phyloP scores from a whole-genome alignment of 257 asterid species.

The Craterostigma plantagineum region DNA sequence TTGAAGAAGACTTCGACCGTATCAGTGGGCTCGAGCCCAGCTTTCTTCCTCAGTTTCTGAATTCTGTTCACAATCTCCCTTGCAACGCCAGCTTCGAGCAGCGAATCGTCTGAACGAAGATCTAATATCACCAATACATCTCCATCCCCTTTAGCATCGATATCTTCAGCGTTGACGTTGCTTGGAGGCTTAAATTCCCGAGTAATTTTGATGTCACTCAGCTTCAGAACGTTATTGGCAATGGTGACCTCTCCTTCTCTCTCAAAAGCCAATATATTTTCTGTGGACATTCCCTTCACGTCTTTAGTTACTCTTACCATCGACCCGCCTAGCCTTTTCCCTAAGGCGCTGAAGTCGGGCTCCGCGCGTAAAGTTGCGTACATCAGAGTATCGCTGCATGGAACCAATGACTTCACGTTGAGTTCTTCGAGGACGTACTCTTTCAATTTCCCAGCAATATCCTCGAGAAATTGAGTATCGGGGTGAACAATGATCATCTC shows the following conservation, averaged over 20 bases:
- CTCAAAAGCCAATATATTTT: slow-evolving; percentile 74
- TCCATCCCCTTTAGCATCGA: slow-evolving; percentile 95
- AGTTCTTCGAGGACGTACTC: slow-evolving; percentile 93
- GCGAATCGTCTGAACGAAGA: slow-evolving; percentile 54
- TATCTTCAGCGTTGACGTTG: slow-evolving; percentile 38
- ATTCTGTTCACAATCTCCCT: slow-evolving; percentile 91
- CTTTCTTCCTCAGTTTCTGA: slow-evolving; percentile 82
- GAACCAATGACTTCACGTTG: slow-evolving; percentile 55
- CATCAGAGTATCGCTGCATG: slow-evolving; percentile 69
- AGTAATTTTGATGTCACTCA: slow-evolving; percentile 59
- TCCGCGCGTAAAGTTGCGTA: slow-evolving; percentile 84
- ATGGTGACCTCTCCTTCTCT: slow-evolving; percentile 54
- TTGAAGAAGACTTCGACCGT: slow-evolving; percentile 63
- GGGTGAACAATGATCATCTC: slow-evolving; percentile 95
- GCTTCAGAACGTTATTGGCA: slow-evolving; percentile 37
- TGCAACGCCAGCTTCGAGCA: slow-evolving; percentile 72
- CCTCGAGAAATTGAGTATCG: slow-evolving; percentile 67
- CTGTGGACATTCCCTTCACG: slow-evolving; percentile 73
- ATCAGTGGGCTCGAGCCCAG: slow-evolving; percentile 88
- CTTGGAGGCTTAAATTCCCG: slow-evolving; percentile 75
- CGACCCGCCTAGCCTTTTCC: slow-evolving; percentile 81
- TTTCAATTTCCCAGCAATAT: slow-evolving; percentile 56
- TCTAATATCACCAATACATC: slow-evolving; percentile 86
- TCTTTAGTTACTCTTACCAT: slow-evolving; percentile 66
- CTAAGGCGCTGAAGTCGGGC: slow-evolving; percentile 82